Conservation (phyloP, 2,329 filamentous ascomycete species). For the Pyrenochaeta sp. region DNA sequence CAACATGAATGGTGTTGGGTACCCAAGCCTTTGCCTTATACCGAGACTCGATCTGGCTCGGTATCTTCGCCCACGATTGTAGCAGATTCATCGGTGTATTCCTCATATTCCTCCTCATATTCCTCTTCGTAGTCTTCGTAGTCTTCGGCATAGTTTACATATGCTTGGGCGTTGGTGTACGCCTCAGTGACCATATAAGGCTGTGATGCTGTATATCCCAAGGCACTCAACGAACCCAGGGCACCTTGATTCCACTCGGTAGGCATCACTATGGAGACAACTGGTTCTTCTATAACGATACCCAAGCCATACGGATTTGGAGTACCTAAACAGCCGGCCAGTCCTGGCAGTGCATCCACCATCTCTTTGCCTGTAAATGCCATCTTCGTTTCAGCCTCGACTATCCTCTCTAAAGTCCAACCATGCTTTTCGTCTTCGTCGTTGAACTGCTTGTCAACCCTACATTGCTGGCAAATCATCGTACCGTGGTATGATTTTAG, state of each 20-base stretch:
- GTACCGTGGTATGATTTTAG: conserved; percentile 12
- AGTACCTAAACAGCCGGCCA: neutral
- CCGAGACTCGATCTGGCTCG: neutral
- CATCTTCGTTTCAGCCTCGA: neutral
- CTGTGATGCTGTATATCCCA: neutral
- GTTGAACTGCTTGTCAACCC: conserved; percentile 9
- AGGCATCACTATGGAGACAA: neutral
- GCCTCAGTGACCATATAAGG: conserved; percentile 4
- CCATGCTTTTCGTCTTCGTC: neutral
- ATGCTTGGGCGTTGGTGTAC: neutral
- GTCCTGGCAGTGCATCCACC: neutral
- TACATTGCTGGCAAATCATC: conserved; percentile 18
- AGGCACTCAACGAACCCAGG: neutral
- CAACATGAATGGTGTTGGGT: too few species aligned
- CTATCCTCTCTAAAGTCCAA: neutral
- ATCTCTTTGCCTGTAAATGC: conserved; percentile 3
- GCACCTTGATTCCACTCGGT: neutral
- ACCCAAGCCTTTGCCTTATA: too few species aligned
- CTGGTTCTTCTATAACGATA: neutral
- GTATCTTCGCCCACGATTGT: neutral
- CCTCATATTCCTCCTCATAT: neutral
- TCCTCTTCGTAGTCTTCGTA: neutral
- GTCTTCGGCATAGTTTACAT: neutral
- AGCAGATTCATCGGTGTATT: neutral
- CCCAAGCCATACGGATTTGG: conserved; percentile 18